These are phyloP conservation scores for Infundibulicybe gibba DNA, from an alignment of 768 basidiomycete genomes.

Conservation along the genomic window DNA sequence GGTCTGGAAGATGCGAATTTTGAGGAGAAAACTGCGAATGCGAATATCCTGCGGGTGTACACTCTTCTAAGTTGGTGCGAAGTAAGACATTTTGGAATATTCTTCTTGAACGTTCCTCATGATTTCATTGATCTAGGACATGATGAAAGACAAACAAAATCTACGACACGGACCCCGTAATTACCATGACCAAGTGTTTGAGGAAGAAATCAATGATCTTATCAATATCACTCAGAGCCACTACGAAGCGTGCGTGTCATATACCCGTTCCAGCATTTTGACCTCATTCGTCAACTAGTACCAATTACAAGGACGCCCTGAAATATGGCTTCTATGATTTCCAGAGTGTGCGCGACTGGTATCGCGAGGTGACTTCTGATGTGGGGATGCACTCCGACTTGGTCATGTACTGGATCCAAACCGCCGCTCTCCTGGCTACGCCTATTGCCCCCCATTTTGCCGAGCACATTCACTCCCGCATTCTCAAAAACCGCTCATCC, in stretches of 20 bases:
- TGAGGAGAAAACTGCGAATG: slow-evolving; percentile 97
- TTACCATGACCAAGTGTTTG: slow-evolving; percentile 89
- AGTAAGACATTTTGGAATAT: slow-evolving; percentile 35
- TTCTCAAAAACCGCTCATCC: slow-evolving; percentile 71
- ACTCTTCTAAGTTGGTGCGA: slow-evolving; percentile 92
- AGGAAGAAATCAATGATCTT: slow-evolving; percentile 85
- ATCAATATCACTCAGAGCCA: slow-evolving; percentile 78
- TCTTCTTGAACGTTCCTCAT: background rate
- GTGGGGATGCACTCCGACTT: slow-evolving; percentile 91
- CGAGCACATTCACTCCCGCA: slow-evolving; percentile 81
- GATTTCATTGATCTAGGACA: slow-evolving; percentile 53
- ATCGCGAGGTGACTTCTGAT: slow-evolving; percentile 87
- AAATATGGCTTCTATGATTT: slow-evolving; percentile 96
- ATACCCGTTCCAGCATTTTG: background rate
- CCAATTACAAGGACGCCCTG: slow-evolving; percentile 92
- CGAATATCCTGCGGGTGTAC: slow-evolving; percentile 89
- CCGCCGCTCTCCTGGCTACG: slow-evolving; percentile 73
- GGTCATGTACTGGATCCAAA: slow-evolving; percentile 79
- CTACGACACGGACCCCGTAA: slow-evolving; percentile 72
- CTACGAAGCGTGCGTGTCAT: slow-evolving; percentile 71
- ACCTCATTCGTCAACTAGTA: slow-evolving; percentile 41
- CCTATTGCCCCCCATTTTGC: slow-evolving; percentile 94
- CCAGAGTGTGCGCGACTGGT: slow-evolving; percentile 91
- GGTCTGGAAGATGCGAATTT: slow-evolving; percentile 99
- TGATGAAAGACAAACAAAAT: slow-evolving; percentile 64